These are phyloP conservation scores for Pyrenochaeta sp. DNA, from an alignment of 2,329 filamentous ascomycete species.

Conservation along the genomic window DNA sequence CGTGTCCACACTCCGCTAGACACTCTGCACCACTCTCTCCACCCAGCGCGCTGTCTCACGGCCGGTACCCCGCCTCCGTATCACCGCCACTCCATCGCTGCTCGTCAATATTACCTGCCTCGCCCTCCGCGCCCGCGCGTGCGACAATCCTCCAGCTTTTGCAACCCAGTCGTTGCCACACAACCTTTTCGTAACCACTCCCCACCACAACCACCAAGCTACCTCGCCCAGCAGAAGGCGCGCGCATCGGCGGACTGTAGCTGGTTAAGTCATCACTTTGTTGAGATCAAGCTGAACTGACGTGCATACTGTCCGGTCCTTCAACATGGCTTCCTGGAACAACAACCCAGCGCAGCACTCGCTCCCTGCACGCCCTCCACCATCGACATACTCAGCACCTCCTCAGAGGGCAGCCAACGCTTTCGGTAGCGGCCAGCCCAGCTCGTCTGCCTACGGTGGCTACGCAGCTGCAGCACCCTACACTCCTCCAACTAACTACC, in stretches of 20 bases:
- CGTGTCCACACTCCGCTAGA: too few species aligned
- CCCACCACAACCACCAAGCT: conserved; percentile 9
- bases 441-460: conserved; percentile 55
- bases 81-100: conserved; percentile 7
- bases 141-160: conserved; percentile 5
- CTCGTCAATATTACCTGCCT: conserved; percentile 4
- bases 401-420: conserved; percentile 55
- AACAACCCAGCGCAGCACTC: conserved; percentile 59
- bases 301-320: conserved; percentile 8
- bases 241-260: conserved; percentile 17
- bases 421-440: conserved; percentile 36
- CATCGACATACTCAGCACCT: conserved; percentile 67
- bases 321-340: conserved; percentile 27
- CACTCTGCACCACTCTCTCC: conserved; percentile 3
- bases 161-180: conserved; percentile 2
- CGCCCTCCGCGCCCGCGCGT: conserved; percentile 9
- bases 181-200: conserved; percentile 3
- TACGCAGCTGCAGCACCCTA: conserved; percentile 63
- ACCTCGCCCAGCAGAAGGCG: conserved; percentile 8
- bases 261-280: conserved; percentile 32
- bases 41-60: conserved; percentile 11
- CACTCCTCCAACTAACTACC: conserved; percentile 39
- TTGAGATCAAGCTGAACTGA: conserved; percentile 24
- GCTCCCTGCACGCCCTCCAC: conserved; percentile 80
- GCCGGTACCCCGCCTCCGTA: conserved; percentile 10